Base-by-base conservation (phyloP, 2,329 filamentous ascomycete genomes). In the Emydomyces testavorans region DNA sequence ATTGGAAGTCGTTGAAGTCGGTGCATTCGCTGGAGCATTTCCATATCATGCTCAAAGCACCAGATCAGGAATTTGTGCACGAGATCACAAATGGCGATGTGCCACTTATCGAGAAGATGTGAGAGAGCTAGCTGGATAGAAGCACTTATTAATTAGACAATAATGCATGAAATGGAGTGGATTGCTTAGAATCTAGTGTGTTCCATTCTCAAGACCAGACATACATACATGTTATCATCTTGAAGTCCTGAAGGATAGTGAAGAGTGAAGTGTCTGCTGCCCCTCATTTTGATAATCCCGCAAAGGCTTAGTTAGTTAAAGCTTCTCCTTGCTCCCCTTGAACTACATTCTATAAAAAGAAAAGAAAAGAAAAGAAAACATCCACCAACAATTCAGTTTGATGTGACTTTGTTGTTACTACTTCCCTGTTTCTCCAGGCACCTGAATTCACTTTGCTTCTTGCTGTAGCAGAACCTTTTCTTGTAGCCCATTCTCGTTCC, bases 71-170 rank as follows among this genome's bases (percentile, higher is more conserved):
- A 2, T 86, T 93, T 55, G 66, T 94, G 38, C 68, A 70, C 44
- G 69, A 78, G 48, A 74, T 94, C 52, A 94, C 87, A 4, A 70
- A 78, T 31, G 82, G 80, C 10, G 87, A 94, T 67, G 71, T 83
- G 37, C 80, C 85, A 1, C 71, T 84, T 59, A 74, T 73, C 53
- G 68, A 71, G 50, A 74, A 71, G 53, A n/a, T 44, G 18, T 26
- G 35, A n/a, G 16, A n/a, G 24, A 7, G 18, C 34, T 31, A 41
- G 6, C 11, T 18, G n/a, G n/a, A n/a, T n/a, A n/a, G n/a, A n/a
- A n/a, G n/a, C n/a, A n/a, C n/a, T n/a, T 40, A n/a, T 40, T 40
- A 29, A 24, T 24, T 26, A 13, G 38, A 21, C 13, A 41, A 16
- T 10, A n/a, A 41, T 41, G 39, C 39, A 31, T 31, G 4, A 4